Evolutionary conservation across 1,284 basidiomycete species (phyloP).

Genomic region (Leccinum holopus): DNA sequence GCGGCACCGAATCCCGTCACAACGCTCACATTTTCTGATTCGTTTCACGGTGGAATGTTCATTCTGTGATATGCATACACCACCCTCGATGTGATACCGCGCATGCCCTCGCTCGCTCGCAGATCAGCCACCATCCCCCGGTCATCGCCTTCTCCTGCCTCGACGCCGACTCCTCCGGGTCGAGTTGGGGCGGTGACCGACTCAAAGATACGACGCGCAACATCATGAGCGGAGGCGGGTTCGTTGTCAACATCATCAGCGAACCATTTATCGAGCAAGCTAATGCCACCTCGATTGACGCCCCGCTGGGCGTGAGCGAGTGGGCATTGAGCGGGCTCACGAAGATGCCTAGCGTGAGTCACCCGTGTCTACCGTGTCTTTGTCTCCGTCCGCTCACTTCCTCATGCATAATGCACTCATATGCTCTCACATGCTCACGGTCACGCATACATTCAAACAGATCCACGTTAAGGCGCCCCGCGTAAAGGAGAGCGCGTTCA

Average conservation of each 20-base stretch:
- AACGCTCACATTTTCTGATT: neutral
- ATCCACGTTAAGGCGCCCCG: conserved; percentile 58
- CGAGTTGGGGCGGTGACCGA: conserved; percentile 21
- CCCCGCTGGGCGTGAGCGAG: conserved; percentile 59
- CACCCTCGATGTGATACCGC: neutral
- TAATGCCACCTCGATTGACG: conserved; percentile 58
- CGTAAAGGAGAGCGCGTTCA: conserved; percentile 69
- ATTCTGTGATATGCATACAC: neutral
- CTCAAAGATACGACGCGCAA: conserved; percentile 61
- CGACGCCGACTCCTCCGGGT: conserved; percentile 17
- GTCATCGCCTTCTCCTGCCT: conserved; percentile 54
- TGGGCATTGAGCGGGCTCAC: conserved; percentile 69
- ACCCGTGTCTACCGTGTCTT: neutral
- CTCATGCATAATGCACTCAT: neutral
- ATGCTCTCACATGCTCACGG: neutral
- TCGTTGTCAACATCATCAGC: conserved; percentile 71
- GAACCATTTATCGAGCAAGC: conserved; percentile 67
- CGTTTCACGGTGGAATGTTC: neutral
- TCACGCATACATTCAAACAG: conserved; percentile 27
- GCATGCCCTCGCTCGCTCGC: neutral
- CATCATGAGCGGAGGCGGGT: conserved; percentile 56
- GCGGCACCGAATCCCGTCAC: neutral
- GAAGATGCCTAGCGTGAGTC: conserved; percentile 48
- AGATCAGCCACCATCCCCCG: conserved; percentile 55
- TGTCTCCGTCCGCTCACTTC: neutral